Evolutionary conservation across 768 basidiomycete genomes (phyloP).

Genomic region (Boletus tylopilopsis): DNA sequence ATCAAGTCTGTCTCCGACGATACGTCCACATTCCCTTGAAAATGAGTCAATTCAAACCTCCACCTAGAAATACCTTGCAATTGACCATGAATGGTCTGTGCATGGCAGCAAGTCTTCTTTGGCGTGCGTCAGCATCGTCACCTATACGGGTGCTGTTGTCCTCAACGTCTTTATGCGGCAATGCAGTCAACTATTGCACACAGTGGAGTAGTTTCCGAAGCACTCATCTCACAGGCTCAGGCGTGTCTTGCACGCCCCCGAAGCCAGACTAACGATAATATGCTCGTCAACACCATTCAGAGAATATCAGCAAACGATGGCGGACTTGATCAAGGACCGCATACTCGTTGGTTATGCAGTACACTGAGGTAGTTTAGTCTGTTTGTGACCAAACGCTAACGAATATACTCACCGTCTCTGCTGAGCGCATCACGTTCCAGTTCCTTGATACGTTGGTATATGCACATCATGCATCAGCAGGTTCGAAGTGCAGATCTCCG

Average conservation of each 20-base stretch:
- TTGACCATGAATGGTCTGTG: slow-evolving; percentile 17
- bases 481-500: no score
- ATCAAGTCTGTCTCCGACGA: no score
- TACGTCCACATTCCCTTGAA: no score
- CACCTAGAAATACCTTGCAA: no score
- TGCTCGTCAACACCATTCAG: slow-evolving; percentile 59
- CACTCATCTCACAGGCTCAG: slow-evolving; percentile 68
- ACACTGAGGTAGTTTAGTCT: slow-evolving; percentile 62
- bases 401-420: no score
- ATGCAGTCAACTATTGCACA: slow-evolving; percentile 89
- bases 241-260: slow-evolving; percentile 7
- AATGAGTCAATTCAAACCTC: no score
- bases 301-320: slow-evolving; percentile 75
- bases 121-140: slow-evolving; percentile 51
- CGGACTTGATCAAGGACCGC: slow-evolving; percentile 70
- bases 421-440: no score
- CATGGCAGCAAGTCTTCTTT: slow-evolving; percentile 13
- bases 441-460: no score
- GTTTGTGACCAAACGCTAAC: neutral
- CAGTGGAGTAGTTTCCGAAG: slow-evolving; percentile 63
- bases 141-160: slow-evolving; percentile 76
- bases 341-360: slow-evolving; percentile 90
- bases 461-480: no score
- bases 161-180: slow-evolving; percentile 86
- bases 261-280: neutral